Evolutionary conservation across 768 basidiomycete species (phyloP), one percentile per base, ranked within the genome.

Genomic region (Russula dissimulans): DNA sequence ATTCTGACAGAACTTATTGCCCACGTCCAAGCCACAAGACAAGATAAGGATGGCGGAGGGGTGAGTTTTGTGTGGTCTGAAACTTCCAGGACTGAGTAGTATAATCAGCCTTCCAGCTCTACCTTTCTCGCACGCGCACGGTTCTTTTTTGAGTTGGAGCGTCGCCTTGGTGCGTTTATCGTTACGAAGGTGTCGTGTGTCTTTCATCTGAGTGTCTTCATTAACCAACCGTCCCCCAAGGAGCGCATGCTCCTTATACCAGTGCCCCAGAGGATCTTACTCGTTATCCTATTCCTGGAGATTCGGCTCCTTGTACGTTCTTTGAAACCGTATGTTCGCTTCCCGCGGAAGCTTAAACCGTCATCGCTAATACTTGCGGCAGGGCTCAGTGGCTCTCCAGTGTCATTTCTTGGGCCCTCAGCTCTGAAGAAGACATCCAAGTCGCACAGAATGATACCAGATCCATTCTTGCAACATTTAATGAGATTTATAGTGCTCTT

Each of bases 291-390:
- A 6, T 80, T 90, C 53, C 75, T 81, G 2, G 84, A 88, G 67
- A 79, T 87, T 39, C 74, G 89, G 54, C 71, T 87, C 5, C 66
- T 85, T 6, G 84, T 82, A 1, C 77, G 81, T 51, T 87, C 86
- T 0, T 68, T 85, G 31, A 87, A 85, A 70, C 69, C 77, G 86
- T 88, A 70, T 45, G 82, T 66, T 1, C 31, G 31, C 7, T 14
- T 38, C 18, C 17, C 45, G 7, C 14, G 5, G 15, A 18, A 22
- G 22, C 17, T 15, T 36, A 7, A 49, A 3, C 18, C 1, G 15
- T 14, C 12, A 48, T 59, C 31, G 14, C 29, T 57, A 29, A 47
- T 11, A 14, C 22, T 67, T 63, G 5, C 66, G 55, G 57, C 54
- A 79, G 80, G 51, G 75, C 76, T n/a, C 57, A 74, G 5, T 84